A percentile compares a stretch with the other conserved stretches of the same genome.
phyloP scores from a whole-genome alignment of 371 early-diverging fungal species.

The Capniomyces stellatus region DNA sequence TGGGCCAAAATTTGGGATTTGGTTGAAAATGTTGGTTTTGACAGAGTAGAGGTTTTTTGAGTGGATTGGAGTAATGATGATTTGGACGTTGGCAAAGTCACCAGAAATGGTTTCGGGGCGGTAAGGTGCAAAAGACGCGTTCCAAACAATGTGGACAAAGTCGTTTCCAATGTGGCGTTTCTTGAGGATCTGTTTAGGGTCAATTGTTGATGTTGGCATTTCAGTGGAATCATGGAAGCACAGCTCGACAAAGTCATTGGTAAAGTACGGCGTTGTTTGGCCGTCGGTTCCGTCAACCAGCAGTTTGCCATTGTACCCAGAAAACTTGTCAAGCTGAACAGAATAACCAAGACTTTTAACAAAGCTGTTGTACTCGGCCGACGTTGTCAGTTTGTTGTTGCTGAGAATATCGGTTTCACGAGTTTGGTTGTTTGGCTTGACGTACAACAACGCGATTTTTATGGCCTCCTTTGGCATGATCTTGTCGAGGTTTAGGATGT shows the following conservation, averaged over 20 bases:
- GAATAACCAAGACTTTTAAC: constrained; percentile 69
- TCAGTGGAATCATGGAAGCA: constrained; percentile 79
- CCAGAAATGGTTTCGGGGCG: constrained; percentile 77
- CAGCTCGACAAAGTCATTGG: constrained; percentile 63
- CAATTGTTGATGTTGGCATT: constrained; percentile 70
- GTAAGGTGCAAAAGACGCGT: constrained; percentile 49
- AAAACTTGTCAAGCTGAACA: constrained; percentile 62
- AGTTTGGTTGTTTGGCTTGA: constrained; percentile 68
- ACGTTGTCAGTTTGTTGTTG: constrained; percentile 42
- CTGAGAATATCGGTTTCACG: constrained; percentile 63
- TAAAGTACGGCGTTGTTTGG: constrained; percentile 55
- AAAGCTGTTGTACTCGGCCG: constrained; percentile 53
- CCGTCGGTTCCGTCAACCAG: constrained; percentile 68
- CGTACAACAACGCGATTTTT: constrained; percentile 80
- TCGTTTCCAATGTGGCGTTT: constrained; percentile 97
- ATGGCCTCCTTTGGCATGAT: constrained; percentile 51
- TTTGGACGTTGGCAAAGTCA: constrained; percentile 91
- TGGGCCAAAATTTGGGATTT: constrained; percentile 72
- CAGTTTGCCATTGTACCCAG: constrained; percentile 76
- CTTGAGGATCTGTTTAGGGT: constrained; percentile 55
- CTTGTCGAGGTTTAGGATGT: constrained; percentile 15
- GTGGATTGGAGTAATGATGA: constrained; percentile 57
- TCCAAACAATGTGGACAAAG: constrained; percentile 93
- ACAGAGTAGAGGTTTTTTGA: constrained; percentile 23
- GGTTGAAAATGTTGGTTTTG: constrained; percentile 44